Conservation (phyloP, 495 filamentous ascomycete genomes). For the Penicillium daleae region DNA sequence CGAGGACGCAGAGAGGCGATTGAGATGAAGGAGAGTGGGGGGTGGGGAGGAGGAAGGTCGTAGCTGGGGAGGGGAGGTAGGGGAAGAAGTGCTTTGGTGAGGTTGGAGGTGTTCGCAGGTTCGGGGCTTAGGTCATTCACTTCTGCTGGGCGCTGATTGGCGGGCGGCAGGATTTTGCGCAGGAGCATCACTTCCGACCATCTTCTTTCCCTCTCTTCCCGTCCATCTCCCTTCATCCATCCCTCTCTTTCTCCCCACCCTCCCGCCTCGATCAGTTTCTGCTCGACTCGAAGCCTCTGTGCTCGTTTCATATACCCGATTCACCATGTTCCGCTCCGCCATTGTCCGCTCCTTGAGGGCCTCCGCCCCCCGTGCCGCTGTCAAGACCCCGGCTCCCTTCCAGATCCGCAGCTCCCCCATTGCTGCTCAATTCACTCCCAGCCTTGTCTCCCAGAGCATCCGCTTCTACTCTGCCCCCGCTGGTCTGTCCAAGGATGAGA, state of each 20-base stretch:
- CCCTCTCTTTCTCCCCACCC: slow-evolving; percentile 25
- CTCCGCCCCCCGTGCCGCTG: slow-evolving; percentile 58
- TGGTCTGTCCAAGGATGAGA: slow-evolving; percentile 76
- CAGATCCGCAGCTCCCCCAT: slow-evolving; percentile 60
- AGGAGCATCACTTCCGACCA: slow-evolving; percentile 33
- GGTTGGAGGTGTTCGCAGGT: slow-evolving; percentile 40
- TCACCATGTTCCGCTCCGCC: slow-evolving; percentile 84
- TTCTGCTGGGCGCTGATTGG: slow-evolving; percentile 52
- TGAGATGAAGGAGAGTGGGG: slow-evolving; percentile 28
- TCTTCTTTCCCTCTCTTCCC: slow-evolving; percentile 28
- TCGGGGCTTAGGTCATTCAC: slow-evolving; percentile 53
- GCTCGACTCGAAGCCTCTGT: slow-evolving; percentile 18
- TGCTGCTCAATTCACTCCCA: slow-evolving; percentile 52
- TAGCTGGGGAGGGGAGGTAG: slow-evolving; percentile 16
- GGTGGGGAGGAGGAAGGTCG: slow-evolving; percentile 17
- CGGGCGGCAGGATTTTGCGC: slow-evolving; percentile 47
- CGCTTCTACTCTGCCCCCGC: slow-evolving; percentile 86
- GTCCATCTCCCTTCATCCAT: slow-evolving; percentile 23
- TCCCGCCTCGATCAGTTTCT: slow-evolving; percentile 19
- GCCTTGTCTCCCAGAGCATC: slow-evolving; percentile 59
- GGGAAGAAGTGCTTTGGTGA: slow-evolving; percentile 22
- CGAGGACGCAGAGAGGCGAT: slow-evolving; percentile 27
- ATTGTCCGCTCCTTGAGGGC: slow-evolving; percentile 67
- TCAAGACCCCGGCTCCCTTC: slow-evolving; percentile 56
- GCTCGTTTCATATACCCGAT: slow-evolving; percentile 39